phyloP scores from a whole-genome alignment of 768 basidiomycete species.

The Amanita polypyramis region DNA sequence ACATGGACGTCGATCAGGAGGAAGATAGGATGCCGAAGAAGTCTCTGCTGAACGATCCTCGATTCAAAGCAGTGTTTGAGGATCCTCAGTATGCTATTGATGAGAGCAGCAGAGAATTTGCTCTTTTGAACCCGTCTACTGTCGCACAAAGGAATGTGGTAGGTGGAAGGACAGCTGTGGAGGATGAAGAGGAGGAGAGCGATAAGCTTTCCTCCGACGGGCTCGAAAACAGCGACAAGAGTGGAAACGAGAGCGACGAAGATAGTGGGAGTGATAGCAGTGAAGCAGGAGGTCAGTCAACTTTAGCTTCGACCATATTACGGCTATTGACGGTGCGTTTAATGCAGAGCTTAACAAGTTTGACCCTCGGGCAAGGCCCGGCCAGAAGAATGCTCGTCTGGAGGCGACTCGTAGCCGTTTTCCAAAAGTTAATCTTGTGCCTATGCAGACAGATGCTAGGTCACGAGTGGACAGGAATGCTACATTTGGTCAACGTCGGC shows the following conservation, averaged over 20 bases:
- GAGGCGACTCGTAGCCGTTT: constrained; percentile 40
- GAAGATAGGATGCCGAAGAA: constrained; percentile 21
- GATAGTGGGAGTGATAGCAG: constrained; percentile 34
- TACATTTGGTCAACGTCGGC: constrained; percentile 64
- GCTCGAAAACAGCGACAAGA: constrained; percentile 29
- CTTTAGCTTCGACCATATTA: constrained; percentile 7
- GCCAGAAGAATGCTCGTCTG: constrained; percentile 35
- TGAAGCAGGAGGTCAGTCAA: constrained; percentile 40
- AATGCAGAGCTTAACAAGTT: constrained; percentile 38
- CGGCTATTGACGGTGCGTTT: not conserved
- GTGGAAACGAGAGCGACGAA: constrained; percentile 31
- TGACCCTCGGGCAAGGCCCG: constrained; percentile 38
- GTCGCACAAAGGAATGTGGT: constrained; percentile 39
- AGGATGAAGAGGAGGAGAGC: constrained; percentile 84
- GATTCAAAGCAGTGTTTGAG: constrained; percentile 86
- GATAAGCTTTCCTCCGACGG: constrained; percentile 56
- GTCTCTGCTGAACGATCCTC: constrained; percentile 68
- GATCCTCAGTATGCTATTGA: constrained; percentile 90
- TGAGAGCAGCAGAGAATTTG: constrained; percentile 78
- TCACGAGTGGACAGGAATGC: constrained; percentile 36
- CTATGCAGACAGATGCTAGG: constrained; percentile 40
- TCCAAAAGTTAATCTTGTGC: constrained; percentile 53
- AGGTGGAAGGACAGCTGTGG: constrained; percentile 66
- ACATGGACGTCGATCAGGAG: constrained; percentile 25
- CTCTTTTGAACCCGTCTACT: constrained; percentile 85